A percentile compares a stretch with the other conserved stretches of the same genome.
These are phyloP conservation scores for Phytopythium boreale DNA, from an alignment of 352 stramenopile genomes.

Conservation along the genomic window DNA sequence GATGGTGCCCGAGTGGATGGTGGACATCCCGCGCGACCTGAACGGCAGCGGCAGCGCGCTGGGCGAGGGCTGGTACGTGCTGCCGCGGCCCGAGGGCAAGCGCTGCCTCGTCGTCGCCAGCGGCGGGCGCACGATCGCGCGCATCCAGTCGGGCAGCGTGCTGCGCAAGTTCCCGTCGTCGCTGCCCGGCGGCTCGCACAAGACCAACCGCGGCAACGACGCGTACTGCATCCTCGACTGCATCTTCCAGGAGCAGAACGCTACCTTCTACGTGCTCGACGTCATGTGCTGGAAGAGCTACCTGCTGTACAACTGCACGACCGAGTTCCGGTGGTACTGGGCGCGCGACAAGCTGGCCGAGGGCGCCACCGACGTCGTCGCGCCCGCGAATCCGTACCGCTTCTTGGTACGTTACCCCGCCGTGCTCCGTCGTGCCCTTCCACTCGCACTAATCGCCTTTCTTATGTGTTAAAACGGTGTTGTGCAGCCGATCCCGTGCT, in stretches of 20 bases:
- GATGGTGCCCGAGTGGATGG: constrained; percentile 89
- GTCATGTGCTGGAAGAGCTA: constrained; percentile 95
- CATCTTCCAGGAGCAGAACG: constrained; percentile 88
- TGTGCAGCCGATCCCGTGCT: constrained; percentile 75
- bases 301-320: constrained; percentile 91
- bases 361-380: constrained; percentile 35
- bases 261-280: constrained; percentile 91
- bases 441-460: neutral
- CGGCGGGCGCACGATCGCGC: constrained; percentile 68
- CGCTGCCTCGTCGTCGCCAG: constrained; percentile 87
- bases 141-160: constrained; percentile 73
- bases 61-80: constrained; percentile 87
- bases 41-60: constrained; percentile 70
- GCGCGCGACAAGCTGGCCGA: constrained; percentile 89
- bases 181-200: constrained; percentile 77
- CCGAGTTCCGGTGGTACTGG: constrained; percentile 91
- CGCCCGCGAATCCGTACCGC: constrained; percentile 66
- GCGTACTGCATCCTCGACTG: constrained; percentile 91
- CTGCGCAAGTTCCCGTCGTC: constrained; percentile 86
- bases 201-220: constrained; percentile 65
- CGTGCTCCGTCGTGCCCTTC: neutral
- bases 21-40: constrained; percentile 80
- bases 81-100: constrained; percentile 90
- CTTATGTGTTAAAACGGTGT: too few species aligned
- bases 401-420: constrained; percentile 50